Evolutionary conservation across 2,329 filamentous ascomycete species (phyloP).

Genomic region (Hymenoscyphus repandus): DNA sequence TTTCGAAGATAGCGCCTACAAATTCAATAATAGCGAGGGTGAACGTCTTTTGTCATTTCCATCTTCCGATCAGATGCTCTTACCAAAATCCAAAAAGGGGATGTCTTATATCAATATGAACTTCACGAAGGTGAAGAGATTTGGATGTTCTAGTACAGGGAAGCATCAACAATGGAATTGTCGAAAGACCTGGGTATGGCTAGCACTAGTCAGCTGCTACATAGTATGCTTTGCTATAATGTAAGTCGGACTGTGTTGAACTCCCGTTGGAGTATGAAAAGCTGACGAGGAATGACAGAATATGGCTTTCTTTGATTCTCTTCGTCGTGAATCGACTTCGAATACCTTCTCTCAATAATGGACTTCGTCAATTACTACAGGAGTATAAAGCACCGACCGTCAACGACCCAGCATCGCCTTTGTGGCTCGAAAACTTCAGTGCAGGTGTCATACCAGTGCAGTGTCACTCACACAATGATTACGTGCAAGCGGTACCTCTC

Average conservation of each 20-base stretch:
- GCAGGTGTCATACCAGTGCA: conserved; percentile 5
- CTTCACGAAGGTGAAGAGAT: no score
- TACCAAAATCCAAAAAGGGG: no score
- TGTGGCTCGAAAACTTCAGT: conserved; percentile 13
- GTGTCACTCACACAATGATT: conserved; percentile 52
- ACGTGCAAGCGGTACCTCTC: conserved; percentile 41
- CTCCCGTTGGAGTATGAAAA: background rate
- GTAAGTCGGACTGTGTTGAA: background rate
- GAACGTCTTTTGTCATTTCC: no score
- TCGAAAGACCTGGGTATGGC: no score
- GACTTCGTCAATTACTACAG: conserved; percentile 7
- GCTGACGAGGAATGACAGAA: conserved; percentile 2
- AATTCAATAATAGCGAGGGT: no score
- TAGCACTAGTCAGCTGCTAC: no score
- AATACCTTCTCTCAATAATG: conserved; percentile 5
- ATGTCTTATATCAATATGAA: no score
- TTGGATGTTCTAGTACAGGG: no score
- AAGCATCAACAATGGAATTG: no score
- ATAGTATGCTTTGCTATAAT: conserved; percentile 30
- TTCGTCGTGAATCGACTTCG: conserved; percentile 10
- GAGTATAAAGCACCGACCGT: conserved; percentile 10
- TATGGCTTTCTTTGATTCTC: conserved; percentile 10
- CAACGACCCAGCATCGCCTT: conserved; percentile 3
- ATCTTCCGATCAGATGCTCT: no score
- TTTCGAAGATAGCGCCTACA: no score